phyloP scores from a whole-genome alignment of 345 rosid genomes.

The Salix viminalis region DNA sequence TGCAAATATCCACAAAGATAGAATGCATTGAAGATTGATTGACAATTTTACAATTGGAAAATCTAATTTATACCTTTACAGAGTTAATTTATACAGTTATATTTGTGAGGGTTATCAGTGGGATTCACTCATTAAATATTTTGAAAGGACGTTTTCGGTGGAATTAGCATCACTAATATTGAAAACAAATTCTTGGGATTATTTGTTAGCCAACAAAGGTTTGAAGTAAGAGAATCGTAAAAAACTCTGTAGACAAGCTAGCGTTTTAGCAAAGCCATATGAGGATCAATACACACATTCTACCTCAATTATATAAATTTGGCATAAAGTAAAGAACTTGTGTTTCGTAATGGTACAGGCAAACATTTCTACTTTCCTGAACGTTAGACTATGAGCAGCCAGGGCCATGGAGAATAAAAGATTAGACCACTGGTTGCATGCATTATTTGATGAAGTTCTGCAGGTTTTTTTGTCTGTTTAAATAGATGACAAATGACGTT shows the following conservation, averaged over 20 bases:
- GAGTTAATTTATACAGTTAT: background rate
- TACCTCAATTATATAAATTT: background rate
- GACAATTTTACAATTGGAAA: background rate
- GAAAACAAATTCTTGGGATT: background rate
- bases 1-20: constrained; percentile 23
- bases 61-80: no score
- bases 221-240: background rate
- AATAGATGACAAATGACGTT: background rate
- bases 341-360: background rate
- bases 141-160: background rate
- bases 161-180: background rate
- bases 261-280: background rate
- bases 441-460: background rate
- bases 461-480: background rate
- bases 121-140: background rate
- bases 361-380: background rate
- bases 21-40: background rate
- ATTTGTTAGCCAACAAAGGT: background rate
- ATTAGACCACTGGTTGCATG: background rate
- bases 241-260: background rate
- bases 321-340: background rate
- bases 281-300: background rate
- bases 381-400: background rate
- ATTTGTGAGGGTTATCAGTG: background rate
- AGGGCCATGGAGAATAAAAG: background rate